Evolutionary conservation across 1,284 basidiomycete genomes (phyloP).

Genomic region (Ceratobasidium sp.): DNA sequence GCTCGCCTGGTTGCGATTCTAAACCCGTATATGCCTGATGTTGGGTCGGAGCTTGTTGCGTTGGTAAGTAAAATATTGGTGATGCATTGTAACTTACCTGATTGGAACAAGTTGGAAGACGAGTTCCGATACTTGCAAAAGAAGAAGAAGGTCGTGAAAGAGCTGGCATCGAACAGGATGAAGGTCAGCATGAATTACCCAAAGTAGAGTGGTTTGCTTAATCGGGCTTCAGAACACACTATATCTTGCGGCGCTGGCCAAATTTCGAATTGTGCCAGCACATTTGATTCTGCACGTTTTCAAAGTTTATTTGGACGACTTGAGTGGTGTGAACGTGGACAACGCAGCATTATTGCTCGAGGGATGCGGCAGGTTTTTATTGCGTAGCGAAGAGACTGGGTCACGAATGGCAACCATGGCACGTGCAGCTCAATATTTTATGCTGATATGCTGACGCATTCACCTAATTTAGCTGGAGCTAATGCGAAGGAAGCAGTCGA

Average conservation of each 20-base stretch:
- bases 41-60: conserved; percentile 83
- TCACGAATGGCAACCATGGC: conserved; percentile 87
- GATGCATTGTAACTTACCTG: not conserved
- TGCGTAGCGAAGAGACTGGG: conserved; percentile 88
- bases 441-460: not conserved
- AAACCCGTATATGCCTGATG: conserved; percentile 92
- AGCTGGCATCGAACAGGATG: conserved; percentile 83
- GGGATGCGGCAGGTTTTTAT: conserved; percentile 91
- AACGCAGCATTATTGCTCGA: conserved; percentile 93
- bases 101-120: conserved; percentile 81
- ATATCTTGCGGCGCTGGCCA: conserved; percentile 92
- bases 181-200: conserved; percentile 66
- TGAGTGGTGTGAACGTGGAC: conserved; percentile 91
- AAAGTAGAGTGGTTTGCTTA: conserved; percentile 17
- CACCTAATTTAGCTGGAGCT: conserved; percentile 76
- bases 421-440: conserved; percentile 46
- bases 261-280: conserved; percentile 92
- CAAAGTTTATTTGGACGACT: conserved; percentile 97
- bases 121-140: conserved; percentile 96
- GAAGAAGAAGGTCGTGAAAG: conserved; percentile 91
- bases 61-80: conserved; percentile 63
- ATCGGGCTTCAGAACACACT: conserved; percentile 74
- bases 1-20: conserved; percentile 89
- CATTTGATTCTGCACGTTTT: conserved; percentile 95
- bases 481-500: conserved; percentile 92